Evolutionary conservation across 345 rosid species (phyloP), one percentile per base, ranked within the genome.

Genomic region (Populus ilicifolia): DNA sequence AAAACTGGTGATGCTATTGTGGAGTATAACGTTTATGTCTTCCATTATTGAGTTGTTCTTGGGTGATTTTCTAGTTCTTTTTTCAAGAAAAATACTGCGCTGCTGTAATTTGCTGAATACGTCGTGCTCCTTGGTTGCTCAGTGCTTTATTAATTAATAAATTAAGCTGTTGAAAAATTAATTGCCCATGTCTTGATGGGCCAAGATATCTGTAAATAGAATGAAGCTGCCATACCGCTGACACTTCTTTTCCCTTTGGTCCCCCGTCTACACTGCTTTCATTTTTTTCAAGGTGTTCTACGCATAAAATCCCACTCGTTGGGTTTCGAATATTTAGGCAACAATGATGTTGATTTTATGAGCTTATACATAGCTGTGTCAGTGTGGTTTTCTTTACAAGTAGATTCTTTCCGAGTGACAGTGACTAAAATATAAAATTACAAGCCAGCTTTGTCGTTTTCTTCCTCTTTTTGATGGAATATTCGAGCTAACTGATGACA

Each of bases 21-120:
- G 38, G 70, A 69, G 71, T 81, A 81, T 66, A 65, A 81, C 63
- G 75, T 81, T 33, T 77, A 36, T 30, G 81, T 77, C 63, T 70
- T 73, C 64, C 84, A 80, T 44, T 67, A 80, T 67, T 76, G 77
- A 78, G 6, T 71, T 48, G 8, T 39, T 18, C 6, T 13, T 63
- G 9, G 18, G 5, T 61, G 23, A 61, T 27, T 63, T 23, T 63
- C 6, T 63, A 12, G 5, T 1, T 63, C 27, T 8, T 12, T 63
- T 62, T 13, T 61, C 21, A 17, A 41, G 44, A 41, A 41, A 41
- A 17, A 18, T 8, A 20, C 21, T 20, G 23, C 1, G 50, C 50
- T 46, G 50, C 50, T 46, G 50, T 46, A 52, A 52, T 52, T 0
- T 52, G 4, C 23, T 52, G 9, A 2, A 52, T 20, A 0, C 59